These are phyloP conservation scores for Ailanthus altissimus DNA, from an alignment of 345 rosid species.

Conservation along the genomic window DNA sequence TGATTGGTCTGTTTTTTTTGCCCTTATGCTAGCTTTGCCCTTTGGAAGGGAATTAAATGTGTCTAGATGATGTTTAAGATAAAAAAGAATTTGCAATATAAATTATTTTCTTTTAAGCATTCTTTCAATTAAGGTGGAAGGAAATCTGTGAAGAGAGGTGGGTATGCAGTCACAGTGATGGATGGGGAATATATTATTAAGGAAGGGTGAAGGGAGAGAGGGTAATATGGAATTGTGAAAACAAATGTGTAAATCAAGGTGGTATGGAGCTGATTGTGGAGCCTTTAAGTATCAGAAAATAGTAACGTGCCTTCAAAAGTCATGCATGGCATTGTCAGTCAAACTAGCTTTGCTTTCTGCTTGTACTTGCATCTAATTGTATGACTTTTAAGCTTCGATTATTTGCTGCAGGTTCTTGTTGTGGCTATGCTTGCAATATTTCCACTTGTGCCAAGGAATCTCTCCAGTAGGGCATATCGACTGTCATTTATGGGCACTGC, in stretches of 20 bases:
- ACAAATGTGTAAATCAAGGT: neutral
- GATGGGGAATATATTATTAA: too few species aligned
- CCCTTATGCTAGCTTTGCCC: too few species aligned
- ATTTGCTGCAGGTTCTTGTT: conserved; percentile 68
- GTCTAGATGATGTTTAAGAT: too few species aligned
- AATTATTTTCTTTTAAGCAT: too few species aligned
- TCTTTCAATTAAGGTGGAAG: too few species aligned
- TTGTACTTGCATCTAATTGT: neutral
- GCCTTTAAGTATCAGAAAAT: neutral
- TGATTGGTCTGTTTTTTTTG: too few species aligned
- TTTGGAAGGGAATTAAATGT: too few species aligned
- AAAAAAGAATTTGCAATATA: too few species aligned
- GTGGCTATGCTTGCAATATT: conserved; percentile 86
- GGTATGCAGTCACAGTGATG: too few species aligned
- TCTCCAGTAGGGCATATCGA: conserved; percentile 83
- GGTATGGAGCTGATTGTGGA: neutral
- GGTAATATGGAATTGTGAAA: too few species aligned
- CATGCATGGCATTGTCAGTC: neutral
- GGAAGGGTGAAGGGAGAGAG: too few species aligned
- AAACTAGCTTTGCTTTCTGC: conserved; percentile 11
- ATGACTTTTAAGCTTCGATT: conserved; percentile 16
- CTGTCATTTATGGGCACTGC: conserved; percentile 94
- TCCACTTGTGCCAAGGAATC: conserved; percentile 71
- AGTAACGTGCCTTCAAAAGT: neutral
- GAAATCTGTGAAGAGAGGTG: too few species aligned